Base-by-base conservation (phyloP, 2,329 filamentous ascomycete genomes). In the Thielaviopsis cerberus region DNA sequence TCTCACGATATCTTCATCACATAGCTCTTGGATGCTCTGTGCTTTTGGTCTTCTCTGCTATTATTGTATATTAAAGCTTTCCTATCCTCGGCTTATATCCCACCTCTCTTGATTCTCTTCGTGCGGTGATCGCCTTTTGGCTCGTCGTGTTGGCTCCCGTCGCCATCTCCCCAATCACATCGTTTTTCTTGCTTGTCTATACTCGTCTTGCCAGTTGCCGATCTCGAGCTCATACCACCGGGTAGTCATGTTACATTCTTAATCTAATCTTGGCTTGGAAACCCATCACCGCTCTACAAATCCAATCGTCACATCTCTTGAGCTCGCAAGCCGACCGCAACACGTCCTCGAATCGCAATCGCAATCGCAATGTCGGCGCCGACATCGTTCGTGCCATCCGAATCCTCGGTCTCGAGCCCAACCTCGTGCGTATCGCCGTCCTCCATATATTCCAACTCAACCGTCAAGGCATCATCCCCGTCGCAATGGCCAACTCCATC, bases 361-460 rank as follows among this genome's bases (percentile, higher is more conserved):
- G 41, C 41, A 48, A 48, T 48, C 51, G 51, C 53, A 37, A 60
- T 60, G 58, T 57, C 58, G 25, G 30, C 37, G 4, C 45, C 58
- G 48, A 54, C 54, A 11, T 41, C 54, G 24, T 45, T 60, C 1
- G 41, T 41, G 20, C 51, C 54, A 10, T 37, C 54, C 22, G 58
- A 60, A 20, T 27, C 34, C 10, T 48, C 54, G 8, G 26, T 53
- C 20, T 51, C 54, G 11, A 57, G 51, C 23, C 51, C 58, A 22
- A 54, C 23, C 13, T 22, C 58, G n/a, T 57, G 54, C 51, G 51
- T 60, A 13, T 60, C 58, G 24, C 58, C 58, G 10, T 56, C 58
- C 15, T 60, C 58, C 1, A 45, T 60, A 23, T 57, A 54, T 51
- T 61, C 59, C 48, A 58, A 55, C 37, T 58, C 59, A 15, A 58